Conservation (phyloP, 768 basidiomycete species). For the Pisolithus albus region DNA sequence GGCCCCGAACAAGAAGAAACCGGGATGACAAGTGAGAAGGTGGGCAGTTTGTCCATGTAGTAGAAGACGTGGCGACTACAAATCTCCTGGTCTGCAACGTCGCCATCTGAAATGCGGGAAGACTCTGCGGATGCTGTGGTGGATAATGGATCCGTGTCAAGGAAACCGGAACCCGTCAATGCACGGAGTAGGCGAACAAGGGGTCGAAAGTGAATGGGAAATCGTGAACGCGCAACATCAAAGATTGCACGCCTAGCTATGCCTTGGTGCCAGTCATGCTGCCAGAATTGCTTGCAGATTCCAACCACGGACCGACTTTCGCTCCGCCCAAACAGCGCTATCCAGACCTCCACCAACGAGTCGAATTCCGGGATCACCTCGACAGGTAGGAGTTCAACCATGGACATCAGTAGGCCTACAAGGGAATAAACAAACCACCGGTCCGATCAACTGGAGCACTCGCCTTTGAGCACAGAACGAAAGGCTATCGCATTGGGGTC, state of each 20-base stretch:
- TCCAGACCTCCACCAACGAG: constrained; percentile 67
- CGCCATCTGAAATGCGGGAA: constrained; percentile 31
- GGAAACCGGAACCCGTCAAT: constrained; percentile 71
- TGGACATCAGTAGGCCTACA: constrained; percentile 66
- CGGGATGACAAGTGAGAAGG: constrained; percentile 71
- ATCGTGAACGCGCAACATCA: constrained; percentile 74
- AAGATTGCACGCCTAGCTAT: constrained; percentile 71
- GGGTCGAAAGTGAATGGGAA: constrained; percentile 70
- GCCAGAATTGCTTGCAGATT: constrained; percentile 81
- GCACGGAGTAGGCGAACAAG: constrained; percentile 68
- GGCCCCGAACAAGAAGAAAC: constrained; percentile 54
- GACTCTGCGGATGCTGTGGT: constrained; percentile 38
- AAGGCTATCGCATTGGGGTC: constrained; percentile 75
- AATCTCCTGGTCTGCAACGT: constrained; percentile 44
- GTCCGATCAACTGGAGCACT: constrained; percentile 7
- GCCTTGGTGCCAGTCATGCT: constrained; percentile 62
- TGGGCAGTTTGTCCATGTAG: constrained; percentile 65
- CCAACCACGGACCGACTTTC: constrained; percentile 52
- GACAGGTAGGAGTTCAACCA: constrained; percentile 67
- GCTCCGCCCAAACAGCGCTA: constrained; percentile 72
- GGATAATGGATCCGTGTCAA: constrained; percentile 64
- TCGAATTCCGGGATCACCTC: constrained; percentile 76
- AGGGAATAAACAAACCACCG: constrained; percentile 2
- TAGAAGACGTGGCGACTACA: constrained; percentile 69
- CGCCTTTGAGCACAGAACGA: constrained; percentile 82